Conservation (phyloP, 768 basidiomycete genomes). For the Russula emetica region DNA sequence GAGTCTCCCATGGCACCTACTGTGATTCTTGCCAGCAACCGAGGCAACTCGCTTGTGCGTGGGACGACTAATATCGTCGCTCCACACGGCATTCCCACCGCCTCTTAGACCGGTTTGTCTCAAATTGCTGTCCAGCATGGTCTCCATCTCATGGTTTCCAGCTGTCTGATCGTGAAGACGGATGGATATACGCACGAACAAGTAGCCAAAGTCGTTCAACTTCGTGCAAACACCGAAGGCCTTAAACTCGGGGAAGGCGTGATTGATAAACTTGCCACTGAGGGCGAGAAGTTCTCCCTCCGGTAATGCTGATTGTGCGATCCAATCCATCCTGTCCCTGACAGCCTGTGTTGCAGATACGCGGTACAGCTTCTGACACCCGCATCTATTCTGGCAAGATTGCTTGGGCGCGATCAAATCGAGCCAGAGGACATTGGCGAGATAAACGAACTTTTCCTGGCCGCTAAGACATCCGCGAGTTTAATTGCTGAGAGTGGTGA, state of each 20-base stretch:
- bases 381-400: slow-evolving; percentile 76
- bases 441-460: slow-evolving; percentile 93
- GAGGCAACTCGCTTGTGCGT: slow-evolving; percentile 86
- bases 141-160: slow-evolving; percentile 32
- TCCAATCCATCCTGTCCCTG: background rate
- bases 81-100: slow-evolving; percentile 91
- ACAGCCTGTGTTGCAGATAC: slow-evolving; percentile 49
- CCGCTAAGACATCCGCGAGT: slow-evolving; percentile 67
- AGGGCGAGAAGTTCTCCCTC: slow-evolving; percentile 79
- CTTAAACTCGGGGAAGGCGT: slow-evolving; percentile 72
- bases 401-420: slow-evolving; percentile 77
- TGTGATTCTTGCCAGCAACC: slow-evolving; percentile 94
- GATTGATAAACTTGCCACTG: slow-evolving; percentile 71
- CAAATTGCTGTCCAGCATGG: slow-evolving; percentile 4
- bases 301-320: slow-evolving; percentile 45
- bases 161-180: slow-evolving; percentile 94
- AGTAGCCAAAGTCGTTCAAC: slow-evolving; percentile 78
- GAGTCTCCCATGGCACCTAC: slow-evolving; percentile 98
- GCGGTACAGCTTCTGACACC: slow-evolving; percentile 89
- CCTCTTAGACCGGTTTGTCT: slow-evolving; percentile 76
- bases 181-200: slow-evolving; percentile 78
- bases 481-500: slow-evolving; percentile 17
- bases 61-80: slow-evolving; percentile 89
- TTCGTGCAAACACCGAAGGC: slow-evolving; percentile 84
- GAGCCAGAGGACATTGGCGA: slow-evolving; percentile 85